Base-by-base conservation (phyloP, 768 basidiomycete species). In the Amanita rimosa region DNA sequence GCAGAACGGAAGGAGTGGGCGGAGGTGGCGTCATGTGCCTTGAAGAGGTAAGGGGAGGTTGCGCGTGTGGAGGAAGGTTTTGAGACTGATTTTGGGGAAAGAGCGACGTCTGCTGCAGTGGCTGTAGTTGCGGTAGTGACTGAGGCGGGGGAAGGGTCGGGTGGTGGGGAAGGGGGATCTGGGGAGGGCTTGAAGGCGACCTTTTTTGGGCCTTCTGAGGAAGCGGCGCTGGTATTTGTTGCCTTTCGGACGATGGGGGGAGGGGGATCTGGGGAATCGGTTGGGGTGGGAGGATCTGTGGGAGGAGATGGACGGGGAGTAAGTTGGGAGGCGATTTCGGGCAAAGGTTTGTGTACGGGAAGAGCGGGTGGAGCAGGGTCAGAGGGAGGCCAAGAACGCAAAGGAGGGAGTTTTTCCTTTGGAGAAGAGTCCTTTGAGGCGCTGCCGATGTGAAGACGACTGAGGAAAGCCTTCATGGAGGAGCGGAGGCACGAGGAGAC, bases 141-240 rank as follows among this genome's bases (percentile, higher is more conserved):
- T 39, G 84, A 82, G 48, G 72, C 75, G 64, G 71, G 76, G 64
- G 55, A 33, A 3, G 38, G 19, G 24, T 31, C 13, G 60, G 56
- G 53, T 62, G 60, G 55, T 61, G 55, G 54, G 53, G 63, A 54
- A 56, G 44, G 34, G 54, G 58, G 26, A 60, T 58, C 46, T 72
- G 84, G 11, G 84, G 87, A 86, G 24, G 86, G 87, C 57, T 85
- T 74, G 66, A 92, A 92, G 22, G 87, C 89, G 39, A 92, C 89
- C 67, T 89, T 89, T 72, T 92, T 92, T 59, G 76, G 78, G 27
- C 76, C 69, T 54, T 84, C 83, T 7, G 36, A 26, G 57, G 22
- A 59, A 49, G 29, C 55, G 51, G 47, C 48, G 33, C 52, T 57
- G 3, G 55, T 58, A 55, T 67, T 68, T 26, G 63, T 50, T 21